A percentile compares a stretch with the other conserved stretches of the same genome.
phyloP scores from a whole-genome alignment of 768 basidiomycete species.

The Agaricus bisporus region DNA sequence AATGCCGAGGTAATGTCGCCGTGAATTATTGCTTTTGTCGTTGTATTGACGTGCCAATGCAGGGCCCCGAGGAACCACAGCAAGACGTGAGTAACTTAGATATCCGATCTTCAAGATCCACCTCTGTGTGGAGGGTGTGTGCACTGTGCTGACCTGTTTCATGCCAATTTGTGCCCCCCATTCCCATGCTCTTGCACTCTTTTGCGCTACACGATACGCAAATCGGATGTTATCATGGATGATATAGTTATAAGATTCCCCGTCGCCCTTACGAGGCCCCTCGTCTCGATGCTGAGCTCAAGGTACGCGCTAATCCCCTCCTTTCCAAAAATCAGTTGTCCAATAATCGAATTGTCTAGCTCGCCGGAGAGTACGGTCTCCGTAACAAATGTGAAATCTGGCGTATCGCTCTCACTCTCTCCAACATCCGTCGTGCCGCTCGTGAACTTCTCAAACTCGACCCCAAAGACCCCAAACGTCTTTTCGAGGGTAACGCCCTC shows the following conservation, averaged over 20 bases:
- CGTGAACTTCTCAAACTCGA: conserved; percentile 99
- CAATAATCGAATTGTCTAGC: conserved; percentile 38
- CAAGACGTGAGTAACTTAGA: conserved; percentile 76
- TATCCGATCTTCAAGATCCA: conserved; percentile 54
- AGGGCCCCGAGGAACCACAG: conserved; percentile 90
- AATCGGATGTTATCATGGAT: conserved; percentile 7
- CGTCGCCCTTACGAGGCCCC: conserved; percentile 95
- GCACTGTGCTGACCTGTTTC: conserved; percentile 47
- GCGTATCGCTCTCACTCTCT: conserved; percentile 96
- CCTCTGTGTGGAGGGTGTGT: conserved; percentile 54
- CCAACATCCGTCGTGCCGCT: conserved; percentile 99
- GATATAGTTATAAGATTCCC: conserved; percentile 93
- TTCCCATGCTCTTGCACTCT: conserved; percentile 36
- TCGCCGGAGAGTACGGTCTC: conserved; percentile 99
- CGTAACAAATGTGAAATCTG: conserved; percentile 99
- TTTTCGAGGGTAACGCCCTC: conserved; percentile 98
- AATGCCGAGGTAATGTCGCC: conserved; percentile 76
- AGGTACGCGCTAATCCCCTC: conserved; percentile 46
- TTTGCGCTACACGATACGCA: conserved; percentile 10
- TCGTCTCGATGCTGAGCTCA: conserved; percentile 98
- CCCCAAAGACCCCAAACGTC: conserved; percentile 98
- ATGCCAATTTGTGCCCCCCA: conserved; percentile 56
- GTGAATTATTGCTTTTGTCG: conserved; percentile 3
- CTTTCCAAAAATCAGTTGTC: neutral
- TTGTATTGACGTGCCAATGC: conserved; percentile 21